phyloP scores from a whole-genome alignment of 768 basidiomycete species.

The Mycena galopus region DNA sequence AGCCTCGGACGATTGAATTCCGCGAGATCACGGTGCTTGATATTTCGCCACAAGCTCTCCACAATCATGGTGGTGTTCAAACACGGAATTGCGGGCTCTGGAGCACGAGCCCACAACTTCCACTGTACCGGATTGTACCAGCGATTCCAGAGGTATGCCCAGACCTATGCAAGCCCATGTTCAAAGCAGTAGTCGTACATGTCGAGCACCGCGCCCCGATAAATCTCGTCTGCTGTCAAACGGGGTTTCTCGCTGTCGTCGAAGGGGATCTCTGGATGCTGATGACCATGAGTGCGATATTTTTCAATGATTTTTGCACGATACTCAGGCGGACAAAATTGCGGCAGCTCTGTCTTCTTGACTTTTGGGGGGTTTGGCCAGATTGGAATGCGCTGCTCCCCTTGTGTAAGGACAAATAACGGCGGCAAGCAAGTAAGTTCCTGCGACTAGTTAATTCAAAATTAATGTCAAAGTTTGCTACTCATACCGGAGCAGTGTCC shows the following conservation, averaged over 20 bases:
- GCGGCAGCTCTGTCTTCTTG: background rate
- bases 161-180: background rate
- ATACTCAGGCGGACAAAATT: background rate
- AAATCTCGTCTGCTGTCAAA: background rate
- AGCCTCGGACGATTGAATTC: conserved; percentile 39
- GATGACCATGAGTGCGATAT: background rate
- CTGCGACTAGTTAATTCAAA: background rate
- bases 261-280: background rate
- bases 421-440: conserved; percentile 29
- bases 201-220: background rate
- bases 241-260: background rate
- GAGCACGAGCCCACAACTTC: background rate
- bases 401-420: conserved; percentile 26
- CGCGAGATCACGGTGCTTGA: conserved; percentile 41
- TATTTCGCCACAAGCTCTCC: conserved; percentile 40
- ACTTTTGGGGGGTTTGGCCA: conserved; percentile 6
- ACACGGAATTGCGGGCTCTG: conserved; percentile 9
- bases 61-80: conserved; percentile 44
- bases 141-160: background rate
- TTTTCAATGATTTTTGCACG: background rate
- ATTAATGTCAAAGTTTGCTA: background rate
- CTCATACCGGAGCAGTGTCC: background rate
- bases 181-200: background rate
- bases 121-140: background rate
- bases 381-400: conserved; percentile 23